Evolutionary conservation across 495 filamentous ascomycete species (phyloP), one percentile per base, ranked within the genome.

Genomic region (Aspergillus ostianus): DNA sequence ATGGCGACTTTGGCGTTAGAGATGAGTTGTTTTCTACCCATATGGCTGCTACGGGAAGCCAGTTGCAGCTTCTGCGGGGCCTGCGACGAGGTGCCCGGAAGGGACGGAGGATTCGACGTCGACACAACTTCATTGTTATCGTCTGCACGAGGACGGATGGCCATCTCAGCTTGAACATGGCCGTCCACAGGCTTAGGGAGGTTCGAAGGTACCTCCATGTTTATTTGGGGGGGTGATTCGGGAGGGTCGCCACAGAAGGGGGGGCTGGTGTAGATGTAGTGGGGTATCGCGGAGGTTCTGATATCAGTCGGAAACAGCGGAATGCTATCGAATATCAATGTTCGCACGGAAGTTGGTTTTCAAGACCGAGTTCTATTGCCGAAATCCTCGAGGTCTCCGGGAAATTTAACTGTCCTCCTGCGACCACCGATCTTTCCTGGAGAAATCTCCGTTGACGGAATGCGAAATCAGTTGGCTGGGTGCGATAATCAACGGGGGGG

Each of bases 1-100:
- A 83, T 83, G 0, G 80, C 75, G 21, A 83, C 73, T 60, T 83
- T 83, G 3, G 64, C 67, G 60, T 71, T 67, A 17, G 68, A 45
- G 8, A 44, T 19, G 50, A 62, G 27, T 9, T 62, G 67, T 46
- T 61, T 69, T 30, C 60, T 67, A 27, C 57, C 64, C n/a, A 56
- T 6, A 18, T 57, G 27, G 29, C 4, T 46, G 36, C 45, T 56
- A 29, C 57, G 58, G 18, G 56, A 55, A 26, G 59, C 18, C 12
- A 50, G 17, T 7, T 49, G 50, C 18, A 51, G 20, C 21, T 54
- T 50, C 26, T 49, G 57, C 21, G 53, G 57, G 23, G 29, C 36
- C 12, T 51, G 55, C 26, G 49, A 26, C n/a, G 57, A 51, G 2
- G 54, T 51, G 6, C 58, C 51, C 2, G 47, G 44, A 3, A 44